Base-by-base conservation (phyloP, 257 asterid species). In the Solanum pennellii region DNA sequence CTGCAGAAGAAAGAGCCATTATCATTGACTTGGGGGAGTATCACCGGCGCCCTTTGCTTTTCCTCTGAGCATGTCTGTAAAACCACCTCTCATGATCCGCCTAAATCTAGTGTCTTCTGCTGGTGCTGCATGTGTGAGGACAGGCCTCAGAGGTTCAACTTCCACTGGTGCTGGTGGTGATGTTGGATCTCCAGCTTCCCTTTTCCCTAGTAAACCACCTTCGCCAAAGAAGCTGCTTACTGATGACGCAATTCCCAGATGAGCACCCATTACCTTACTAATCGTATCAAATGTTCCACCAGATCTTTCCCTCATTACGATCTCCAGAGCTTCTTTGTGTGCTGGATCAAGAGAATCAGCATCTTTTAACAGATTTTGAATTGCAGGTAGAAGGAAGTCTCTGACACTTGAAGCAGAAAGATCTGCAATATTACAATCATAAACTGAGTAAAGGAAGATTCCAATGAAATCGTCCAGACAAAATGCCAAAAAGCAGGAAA, bases 291-390 rank as follows among this genome's bases (percentile, higher is more conserved):
- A 89, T 2, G 98, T 91, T 73, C 98, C 98, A n/a, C 98, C 96
- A 6, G 98, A 96, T 88, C 99, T 89, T 89, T 97, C 99, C 92
- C 92, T 97, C 88, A 93, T 52, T 92, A 97, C 94, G 29, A 96
- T 94, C 91, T 97, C 99, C 25, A 97, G 94, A 77, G 99, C 99
- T 93, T 97, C 99, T 92, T 95, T 97, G 90, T 97, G 99, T 49
- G 99, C 99, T 88, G 99, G 99, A 90, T 97, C 99, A 27, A 97
- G 95, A 12, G 99, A 97, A 86, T 97, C 99, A 4, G 86, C 82
- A 88, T 96, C 99, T 92, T 94, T 97, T 85, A 97, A 39, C 77
- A 97, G 91, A 88, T 97, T 97, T 88, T 97, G 99, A 60, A 97
- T 95, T 3, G 98, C 98, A 13, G 99, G 99, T 87, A 97, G 92